phyloP scores from a whole-genome alignment of 2,329 filamentous ascomycete species.

The Macrophomina tecta region DNA sequence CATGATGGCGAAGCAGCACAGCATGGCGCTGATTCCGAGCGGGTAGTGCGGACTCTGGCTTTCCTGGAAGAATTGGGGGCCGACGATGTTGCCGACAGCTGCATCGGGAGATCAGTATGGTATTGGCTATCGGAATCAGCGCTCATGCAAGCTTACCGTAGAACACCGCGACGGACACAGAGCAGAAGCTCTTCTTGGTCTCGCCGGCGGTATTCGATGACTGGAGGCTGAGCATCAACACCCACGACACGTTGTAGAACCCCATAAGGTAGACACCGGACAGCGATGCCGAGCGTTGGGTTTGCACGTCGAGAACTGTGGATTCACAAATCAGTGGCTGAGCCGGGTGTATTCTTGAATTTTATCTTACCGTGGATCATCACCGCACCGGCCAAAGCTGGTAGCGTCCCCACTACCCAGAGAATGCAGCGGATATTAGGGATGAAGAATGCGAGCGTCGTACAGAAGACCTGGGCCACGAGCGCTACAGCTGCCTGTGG shows the following conservation, averaged over 20 bases:
- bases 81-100: slow-evolving; percentile 7
- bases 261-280: not conserved
- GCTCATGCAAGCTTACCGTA: not conserved
- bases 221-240: not conserved
- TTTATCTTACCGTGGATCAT: not conserved
- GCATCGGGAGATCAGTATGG: not conserved
- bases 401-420: slow-evolving; percentile 24
- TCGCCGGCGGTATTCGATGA: slow-evolving; percentile 2
- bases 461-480: not conserved
- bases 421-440: slow-evolving; percentile 1
- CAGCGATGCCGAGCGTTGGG: not conserved
- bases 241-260: not conserved
- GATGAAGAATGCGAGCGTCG: not conserved
- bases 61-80: slow-evolving; percentile 6
- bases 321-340: not conserved
- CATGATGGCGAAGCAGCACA: slow-evolving; percentile 18
- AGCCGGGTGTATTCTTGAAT: not conserved
- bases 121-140: too few relatives aligned
- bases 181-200: slow-evolving; percentile 5
- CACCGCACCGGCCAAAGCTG: not conserved
- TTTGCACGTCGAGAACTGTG: not conserved
- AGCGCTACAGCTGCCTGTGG: not conserved
- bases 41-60: slow-evolving; percentile 1
- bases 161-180: not conserved
- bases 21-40: slow-evolving; percentile 1